These are phyloP conservation scores for Pisolithus thermaeus DNA, from an alignment of 1,284 basidiomycete genomes.

Conservation along the genomic window DNA sequence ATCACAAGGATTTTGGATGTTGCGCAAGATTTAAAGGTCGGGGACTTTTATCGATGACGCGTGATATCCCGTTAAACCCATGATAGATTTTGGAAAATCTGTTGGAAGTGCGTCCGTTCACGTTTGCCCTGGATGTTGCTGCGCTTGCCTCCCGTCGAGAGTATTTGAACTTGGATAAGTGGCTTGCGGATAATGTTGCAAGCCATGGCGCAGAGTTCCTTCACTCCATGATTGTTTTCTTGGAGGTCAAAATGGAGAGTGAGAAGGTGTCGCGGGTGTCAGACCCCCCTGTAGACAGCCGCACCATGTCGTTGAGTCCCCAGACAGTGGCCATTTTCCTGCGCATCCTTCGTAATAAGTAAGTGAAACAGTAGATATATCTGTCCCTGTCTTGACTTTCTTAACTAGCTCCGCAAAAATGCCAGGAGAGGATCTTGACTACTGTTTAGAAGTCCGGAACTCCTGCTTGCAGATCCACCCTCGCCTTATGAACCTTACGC, in stretches of 20 bases:
- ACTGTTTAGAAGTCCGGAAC: conserved; percentile 90
- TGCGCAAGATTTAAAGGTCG: conserved; percentile 88
- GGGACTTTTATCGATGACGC: conserved; percentile 13
- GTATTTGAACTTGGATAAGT: conserved; percentile 93
- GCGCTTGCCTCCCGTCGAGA: conserved; percentile 90
- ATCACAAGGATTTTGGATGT: conserved; percentile 94
- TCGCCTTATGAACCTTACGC: conserved; percentile 92
- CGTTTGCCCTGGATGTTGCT: conserved; percentile 89
- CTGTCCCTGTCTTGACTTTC: background rate
- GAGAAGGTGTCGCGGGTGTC: conserved; percentile 78
- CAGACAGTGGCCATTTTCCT: conserved; percentile 91
- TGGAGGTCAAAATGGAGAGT: conserved; percentile 88
- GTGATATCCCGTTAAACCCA: conserved; percentile 1
- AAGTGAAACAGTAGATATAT: conserved; percentile 24
- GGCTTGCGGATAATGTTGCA: conserved; percentile 85
- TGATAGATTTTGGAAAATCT: conserved; percentile 82
- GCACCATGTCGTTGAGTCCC: conserved; percentile 78
- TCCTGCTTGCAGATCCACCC: conserved; percentile 94
- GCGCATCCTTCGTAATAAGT: conserved; percentile 79
- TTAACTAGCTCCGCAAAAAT: conserved; percentile 54
- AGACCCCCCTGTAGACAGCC: conserved; percentile 71
- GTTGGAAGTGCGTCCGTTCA: conserved; percentile 82
- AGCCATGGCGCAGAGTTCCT: conserved; percentile 83
- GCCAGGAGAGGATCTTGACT: conserved; percentile 76
- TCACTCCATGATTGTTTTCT: conserved; percentile 79